These are phyloP conservation scores for Entomophthora muscae DNA, from an alignment of 371 early-diverging fungal genomes.

Conservation along the genomic window DNA sequence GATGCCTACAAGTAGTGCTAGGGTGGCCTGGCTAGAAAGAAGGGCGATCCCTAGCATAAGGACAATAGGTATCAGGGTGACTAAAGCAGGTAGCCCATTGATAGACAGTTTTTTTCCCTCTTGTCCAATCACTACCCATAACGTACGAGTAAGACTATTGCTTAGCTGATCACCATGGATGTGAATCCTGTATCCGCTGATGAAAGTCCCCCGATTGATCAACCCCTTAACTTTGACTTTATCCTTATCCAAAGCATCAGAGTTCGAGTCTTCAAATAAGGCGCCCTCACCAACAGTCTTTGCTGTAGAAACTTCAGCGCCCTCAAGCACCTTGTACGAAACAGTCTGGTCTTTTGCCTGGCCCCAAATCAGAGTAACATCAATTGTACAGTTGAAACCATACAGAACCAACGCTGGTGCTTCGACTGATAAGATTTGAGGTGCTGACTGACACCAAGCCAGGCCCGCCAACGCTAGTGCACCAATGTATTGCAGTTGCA, in stretches of 20 bases:
- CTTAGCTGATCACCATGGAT: not conserved
- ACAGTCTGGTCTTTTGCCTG: not conserved
- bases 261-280: not conserved
- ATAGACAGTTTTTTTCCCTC: not conserved
- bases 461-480: not conserved
- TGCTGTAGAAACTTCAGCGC: not conserved
- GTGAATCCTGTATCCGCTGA: not conserved
- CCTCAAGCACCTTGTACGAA: not conserved
- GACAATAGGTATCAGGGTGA: constrained; percentile 8
- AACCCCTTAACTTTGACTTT: too few relatives aligned
- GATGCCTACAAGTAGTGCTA: constrained; percentile 7
- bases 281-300: not conserved
- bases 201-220: not conserved
- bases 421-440: not conserved
- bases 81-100: constrained; percentile 6
- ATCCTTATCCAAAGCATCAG: not conserved
- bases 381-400: not conserved
- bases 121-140: not conserved
- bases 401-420: not conserved
- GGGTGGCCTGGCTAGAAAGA: constrained; percentile 2
- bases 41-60: not conserved
- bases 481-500: too few relatives aligned
- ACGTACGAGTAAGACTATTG: not conserved
- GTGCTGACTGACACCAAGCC: not conserved
- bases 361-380: not conserved